These are phyloP conservation scores for Crassisporium funariophilum DNA, from an alignment of 768 basidiomycete genomes.

Conservation along the genomic window DNA sequence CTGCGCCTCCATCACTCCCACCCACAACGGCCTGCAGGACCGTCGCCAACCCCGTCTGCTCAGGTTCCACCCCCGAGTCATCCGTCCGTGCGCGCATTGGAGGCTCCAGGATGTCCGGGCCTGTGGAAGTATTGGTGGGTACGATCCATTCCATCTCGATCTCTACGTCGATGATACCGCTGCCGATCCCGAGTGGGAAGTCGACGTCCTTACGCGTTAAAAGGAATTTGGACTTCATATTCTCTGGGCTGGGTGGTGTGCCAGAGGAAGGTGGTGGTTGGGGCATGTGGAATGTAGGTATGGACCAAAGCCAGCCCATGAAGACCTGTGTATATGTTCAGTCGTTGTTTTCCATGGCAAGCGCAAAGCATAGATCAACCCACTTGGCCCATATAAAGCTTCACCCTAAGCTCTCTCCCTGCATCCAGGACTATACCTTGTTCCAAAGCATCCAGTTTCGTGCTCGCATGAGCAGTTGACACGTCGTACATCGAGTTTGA, in stretches of 20 bases:
- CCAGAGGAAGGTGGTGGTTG: conserved; percentile 40
- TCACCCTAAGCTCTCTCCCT: conserved; percentile 66
- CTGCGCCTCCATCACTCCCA: neutral
- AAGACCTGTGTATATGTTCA: conserved; percentile 47
- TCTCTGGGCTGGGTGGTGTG: conserved; percentile 1
- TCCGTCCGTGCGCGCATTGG: conserved; percentile 21
- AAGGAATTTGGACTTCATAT: conserved; percentile 37
- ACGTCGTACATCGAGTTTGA: conserved; percentile 46
- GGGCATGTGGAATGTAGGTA: conserved; percentile 81
- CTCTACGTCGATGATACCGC: conserved; percentile 63
- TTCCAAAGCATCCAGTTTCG: conserved; percentile 12
- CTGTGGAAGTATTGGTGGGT: neutral
- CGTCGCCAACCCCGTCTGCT: conserved; percentile 31
- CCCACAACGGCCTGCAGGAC: conserved; percentile 30
- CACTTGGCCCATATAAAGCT: conserved; percentile 75
- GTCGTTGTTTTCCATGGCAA: conserved; percentile 4
- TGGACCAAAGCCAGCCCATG: conserved; percentile 86
- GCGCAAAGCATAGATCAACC: conserved; percentile 9
- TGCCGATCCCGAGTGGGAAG: conserved; percentile 76
- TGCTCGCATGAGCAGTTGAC: conserved; percentile 19
- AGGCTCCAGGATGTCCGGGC: conserved; percentile 15
- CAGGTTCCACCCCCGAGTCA: conserved; percentile 18
- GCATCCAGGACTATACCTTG: conserved; percentile 65
- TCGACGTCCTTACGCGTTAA: conserved; percentile 70
- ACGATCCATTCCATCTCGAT: conserved; percentile 58